Conservation (phyloP, 768 basidiomycete species). For the Roridomyces roridus region DNA sequence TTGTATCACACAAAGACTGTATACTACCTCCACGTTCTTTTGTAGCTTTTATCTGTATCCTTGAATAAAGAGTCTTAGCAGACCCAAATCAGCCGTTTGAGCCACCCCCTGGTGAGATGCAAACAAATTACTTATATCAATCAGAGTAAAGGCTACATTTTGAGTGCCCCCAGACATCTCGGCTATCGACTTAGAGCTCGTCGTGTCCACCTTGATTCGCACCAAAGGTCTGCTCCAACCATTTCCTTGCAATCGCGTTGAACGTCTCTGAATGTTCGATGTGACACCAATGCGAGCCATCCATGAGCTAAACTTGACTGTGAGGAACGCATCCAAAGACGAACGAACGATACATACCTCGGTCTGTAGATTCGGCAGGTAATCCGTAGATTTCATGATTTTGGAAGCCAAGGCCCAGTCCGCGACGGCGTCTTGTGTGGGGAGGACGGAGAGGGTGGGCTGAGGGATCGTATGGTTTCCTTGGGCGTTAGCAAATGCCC, state of each 20-base stretch:
- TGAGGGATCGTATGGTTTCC: constrained; percentile 52
- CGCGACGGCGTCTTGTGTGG: constrained; percentile 54
- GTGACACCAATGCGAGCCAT: constrained; percentile 72
- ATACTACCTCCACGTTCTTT: too few species aligned
- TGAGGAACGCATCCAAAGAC: too few species aligned
- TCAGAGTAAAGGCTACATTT: too few species aligned
- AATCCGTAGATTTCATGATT: constrained; percentile 43
- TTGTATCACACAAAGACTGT: too few species aligned
- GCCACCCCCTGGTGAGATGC: too few species aligned
- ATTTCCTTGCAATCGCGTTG: constrained; percentile 56
- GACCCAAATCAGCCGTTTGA: too few species aligned
- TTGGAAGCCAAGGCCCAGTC: constrained; percentile 43
- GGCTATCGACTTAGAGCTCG: constrained; percentile 25
- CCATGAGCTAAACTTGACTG: constrained; percentile 54
- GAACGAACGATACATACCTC: too few species aligned
- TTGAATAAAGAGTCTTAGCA: too few species aligned
- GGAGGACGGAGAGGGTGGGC: constrained; percentile 50
- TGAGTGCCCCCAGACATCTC: too few species aligned
- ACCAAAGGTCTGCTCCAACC: constrained; percentile 45
- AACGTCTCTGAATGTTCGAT: constrained; percentile 61
- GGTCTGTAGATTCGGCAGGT: constrained; percentile 45
- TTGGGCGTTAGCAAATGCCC: constrained; percentile 47
- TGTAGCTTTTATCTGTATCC: too few species aligned
- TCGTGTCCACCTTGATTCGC: constrained; percentile 8
- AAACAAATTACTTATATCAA: too few species aligned